These are phyloP conservation scores for Dothideomycetes sp. DNA, from an alignment of 2,329 filamentous ascomycete species.

Conservation along the genomic window DNA sequence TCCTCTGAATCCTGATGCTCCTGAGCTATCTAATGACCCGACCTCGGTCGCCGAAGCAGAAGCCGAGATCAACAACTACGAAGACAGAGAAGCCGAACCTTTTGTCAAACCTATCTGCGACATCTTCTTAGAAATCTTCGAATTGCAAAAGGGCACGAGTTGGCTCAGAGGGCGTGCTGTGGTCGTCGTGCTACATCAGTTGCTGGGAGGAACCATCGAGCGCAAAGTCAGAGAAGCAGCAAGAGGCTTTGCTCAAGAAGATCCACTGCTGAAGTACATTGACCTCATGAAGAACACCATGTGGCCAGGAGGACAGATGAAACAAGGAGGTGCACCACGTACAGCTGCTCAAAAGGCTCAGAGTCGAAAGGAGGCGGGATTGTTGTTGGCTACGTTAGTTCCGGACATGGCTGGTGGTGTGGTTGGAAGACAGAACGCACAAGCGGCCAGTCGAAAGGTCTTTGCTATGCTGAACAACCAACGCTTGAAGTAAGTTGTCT, in stretches of 20 bases:
- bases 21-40: slow-evolving; percentile 23
- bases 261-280: slow-evolving; percentile 68
- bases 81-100: slow-evolving; percentile 78
- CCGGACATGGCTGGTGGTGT: slow-evolving; percentile 89
- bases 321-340: slow-evolving; percentile 45
- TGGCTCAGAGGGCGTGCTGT: slow-evolving; percentile 94
- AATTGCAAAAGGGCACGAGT: slow-evolving; percentile 88
- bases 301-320: slow-evolving; percentile 64
- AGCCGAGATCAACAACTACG: slow-evolving; percentile 86
- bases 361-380: slow-evolving; percentile 75
- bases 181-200: slow-evolving; percentile 89
- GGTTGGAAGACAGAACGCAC: slow-evolving; percentile 84
- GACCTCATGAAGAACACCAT: slow-evolving; percentile 62
- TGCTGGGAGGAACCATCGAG: slow-evolving; percentile 92
- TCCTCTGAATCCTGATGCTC: slow-evolving; percentile 32
- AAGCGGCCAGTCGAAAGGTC: slow-evolving; percentile 77
- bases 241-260: slow-evolving; percentile 63
- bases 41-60: slow-evolving; percentile 65
- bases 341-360: slow-evolving; percentile 65
- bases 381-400: slow-evolving; percentile 81
- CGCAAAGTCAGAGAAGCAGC: slow-evolving; percentile 85
- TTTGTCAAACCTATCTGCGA: slow-evolving; percentile 99
- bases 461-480: slow-evolving; percentile 89
- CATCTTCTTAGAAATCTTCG: slow-evolving; percentile 91
- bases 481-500: slow-evolving; percentile 67